These are phyloP conservation scores for Shiraia sp. DNA, from an alignment of 2,329 filamentous ascomycete species.

Conservation along the genomic window DNA sequence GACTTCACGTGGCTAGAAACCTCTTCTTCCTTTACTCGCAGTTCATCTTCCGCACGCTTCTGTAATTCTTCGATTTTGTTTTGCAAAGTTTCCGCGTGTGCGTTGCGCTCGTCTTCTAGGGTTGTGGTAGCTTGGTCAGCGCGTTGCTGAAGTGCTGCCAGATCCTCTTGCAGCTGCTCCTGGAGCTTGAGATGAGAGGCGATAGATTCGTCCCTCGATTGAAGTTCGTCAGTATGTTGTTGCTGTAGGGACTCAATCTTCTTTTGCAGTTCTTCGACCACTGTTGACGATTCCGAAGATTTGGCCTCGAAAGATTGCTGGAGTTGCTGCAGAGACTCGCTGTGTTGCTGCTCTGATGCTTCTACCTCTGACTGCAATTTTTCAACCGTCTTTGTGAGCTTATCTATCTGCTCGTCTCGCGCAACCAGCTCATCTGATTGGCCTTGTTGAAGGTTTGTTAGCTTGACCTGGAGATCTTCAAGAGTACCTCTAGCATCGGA, in stretches of 20 bases:
- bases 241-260: constrained; percentile 35
- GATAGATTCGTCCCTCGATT: constrained; percentile 36
- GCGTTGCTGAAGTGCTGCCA: constrained; percentile 31
- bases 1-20: constrained; percentile 34
- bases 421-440: constrained; percentile 29
- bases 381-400: constrained; percentile 31
- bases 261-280: constrained; percentile 38
- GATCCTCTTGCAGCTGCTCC: constrained; percentile 31
- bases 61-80: constrained; percentile 35
- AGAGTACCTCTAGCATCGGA: constrained; percentile 27
- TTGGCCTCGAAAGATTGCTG: constrained; percentile 31
- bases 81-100: constrained; percentile 28
- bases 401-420: constrained; percentile 34
- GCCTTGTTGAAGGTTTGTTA: constrained; percentile 32
- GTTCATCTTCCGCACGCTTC: constrained; percentile 22
- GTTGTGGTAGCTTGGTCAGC: constrained; percentile 33
- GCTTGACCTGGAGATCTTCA: constrained; percentile 31
- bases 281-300: constrained; percentile 33
- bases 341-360: constrained; percentile 25
- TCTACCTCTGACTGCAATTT: constrained; percentile 27
- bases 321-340: constrained; percentile 27
- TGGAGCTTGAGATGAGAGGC: constrained; percentile 24
- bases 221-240: constrained; percentile 38
- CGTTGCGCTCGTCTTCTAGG: constrained; percentile 35
- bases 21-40: constrained; percentile 34